Conservation (phyloP, 257 asterid genomes). For the Solanum virginianum region DNA sequence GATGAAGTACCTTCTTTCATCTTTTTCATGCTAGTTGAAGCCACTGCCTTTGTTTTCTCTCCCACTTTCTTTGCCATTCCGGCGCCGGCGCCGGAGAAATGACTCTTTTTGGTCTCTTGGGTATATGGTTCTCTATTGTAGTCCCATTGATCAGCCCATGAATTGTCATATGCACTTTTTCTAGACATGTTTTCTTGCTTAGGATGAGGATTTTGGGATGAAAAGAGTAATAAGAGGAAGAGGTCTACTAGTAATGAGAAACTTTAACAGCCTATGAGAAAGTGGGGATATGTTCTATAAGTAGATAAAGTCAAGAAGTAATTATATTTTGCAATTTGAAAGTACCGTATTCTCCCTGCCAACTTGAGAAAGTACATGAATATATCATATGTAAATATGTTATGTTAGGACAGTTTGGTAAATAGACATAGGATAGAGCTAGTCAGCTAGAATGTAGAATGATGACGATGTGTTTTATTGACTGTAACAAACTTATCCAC, state of each 20-base stretch:
- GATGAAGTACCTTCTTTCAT: constrained; percentile 57
- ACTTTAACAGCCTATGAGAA: background rate
- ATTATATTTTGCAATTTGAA: background rate
- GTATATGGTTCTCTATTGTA: constrained; percentile 22
- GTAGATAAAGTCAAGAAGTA: background rate
- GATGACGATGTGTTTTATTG: background rate
- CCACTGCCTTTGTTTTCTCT: constrained; percentile 63
- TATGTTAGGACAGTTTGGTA: background rate
- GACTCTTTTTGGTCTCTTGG: constrained; percentile 19
- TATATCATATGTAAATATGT: background rate
- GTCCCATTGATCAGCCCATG: constrained; percentile 96
- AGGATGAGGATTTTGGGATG: background rate
- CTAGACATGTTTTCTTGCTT: background rate
- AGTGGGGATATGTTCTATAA: background rate
- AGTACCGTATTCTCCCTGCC: background rate
- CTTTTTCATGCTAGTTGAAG: constrained; percentile 58
- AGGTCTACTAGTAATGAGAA: background rate
- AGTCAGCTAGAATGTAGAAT: background rate
- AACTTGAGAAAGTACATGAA: background rate
- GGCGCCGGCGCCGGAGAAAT: background rate
- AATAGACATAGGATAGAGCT: background rate
- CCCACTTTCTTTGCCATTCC: constrained; percentile 39
- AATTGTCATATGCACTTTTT: constrained; percentile 9
- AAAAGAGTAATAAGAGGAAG: background rate
- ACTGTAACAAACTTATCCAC: background rate